Percentiles rank a stretch among this genome's conserved stretches.
These are phyloP conservation scores for Blepharisma japonicum DNA, from an alignment of 73 alveolate genomes.

Conservation along the genomic window DNA sequence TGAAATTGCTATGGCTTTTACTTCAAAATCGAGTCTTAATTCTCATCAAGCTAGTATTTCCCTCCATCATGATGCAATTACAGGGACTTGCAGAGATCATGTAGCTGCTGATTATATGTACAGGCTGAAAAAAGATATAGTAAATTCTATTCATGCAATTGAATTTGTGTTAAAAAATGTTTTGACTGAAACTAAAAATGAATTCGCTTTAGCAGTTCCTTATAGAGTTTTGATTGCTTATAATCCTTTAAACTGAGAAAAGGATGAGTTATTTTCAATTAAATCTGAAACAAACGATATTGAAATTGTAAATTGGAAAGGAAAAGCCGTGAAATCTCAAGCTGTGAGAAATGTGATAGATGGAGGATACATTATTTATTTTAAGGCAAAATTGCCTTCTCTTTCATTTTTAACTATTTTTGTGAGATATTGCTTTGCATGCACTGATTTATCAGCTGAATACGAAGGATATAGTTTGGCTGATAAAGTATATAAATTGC, in stretches of 20 bases:
- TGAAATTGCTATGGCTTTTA: slow-evolving; percentile 5
- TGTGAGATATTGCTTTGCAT: no score
- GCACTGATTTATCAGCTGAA: no score
- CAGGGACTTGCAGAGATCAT: slow-evolving; percentile 57
- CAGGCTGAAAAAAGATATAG: slow-evolving; percentile 27
- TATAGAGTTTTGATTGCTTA: background rate
- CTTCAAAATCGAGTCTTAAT: background rate
- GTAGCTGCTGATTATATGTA: slow-evolving; percentile 42
- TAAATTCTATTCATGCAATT: background rate
- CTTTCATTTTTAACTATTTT: no score
- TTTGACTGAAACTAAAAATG: background rate
- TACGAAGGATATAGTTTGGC: no score
- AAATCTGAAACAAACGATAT: background rate
- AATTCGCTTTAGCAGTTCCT: background rate
- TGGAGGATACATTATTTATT: no score
- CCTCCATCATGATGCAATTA: slow-evolving; percentile 68
- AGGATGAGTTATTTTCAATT: background rate
- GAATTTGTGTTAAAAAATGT: background rate
- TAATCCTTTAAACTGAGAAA: background rate
- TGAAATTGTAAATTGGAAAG: background rate
- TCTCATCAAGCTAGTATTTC: slow-evolving; percentile 33
- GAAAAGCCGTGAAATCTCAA: background rate
- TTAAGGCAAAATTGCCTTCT: no score
- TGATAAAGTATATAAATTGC: no score
- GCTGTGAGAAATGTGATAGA: no score